These are phyloP conservation scores for Leptographium lundbergii DNA, from an alignment of 2,329 filamentous ascomycete genomes.

Conservation along the genomic window DNA sequence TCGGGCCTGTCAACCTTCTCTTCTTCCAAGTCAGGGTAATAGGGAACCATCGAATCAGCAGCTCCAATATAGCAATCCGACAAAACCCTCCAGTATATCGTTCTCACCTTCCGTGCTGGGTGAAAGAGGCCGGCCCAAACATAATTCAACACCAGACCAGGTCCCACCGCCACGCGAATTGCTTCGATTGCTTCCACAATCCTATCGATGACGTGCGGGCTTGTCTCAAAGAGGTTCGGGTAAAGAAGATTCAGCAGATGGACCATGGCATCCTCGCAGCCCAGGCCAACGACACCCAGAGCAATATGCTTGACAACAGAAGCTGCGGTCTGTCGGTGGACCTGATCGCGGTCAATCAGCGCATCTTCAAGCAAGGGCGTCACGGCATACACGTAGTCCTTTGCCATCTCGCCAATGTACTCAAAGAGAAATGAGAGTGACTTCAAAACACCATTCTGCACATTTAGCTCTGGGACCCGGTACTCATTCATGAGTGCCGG, in stretches of 20 bases:
- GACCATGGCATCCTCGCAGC: slow-evolving; percentile 97
- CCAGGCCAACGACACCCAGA: slow-evolving; percentile 90
- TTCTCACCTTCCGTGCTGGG: slow-evolving; percentile 84
- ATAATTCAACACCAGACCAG: slow-evolving; percentile 91
- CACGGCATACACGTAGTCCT: slow-evolving; percentile 98
- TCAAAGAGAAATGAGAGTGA: slow-evolving; percentile 95
- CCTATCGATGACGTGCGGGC: slow-evolving; percentile 93
- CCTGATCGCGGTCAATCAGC: slow-evolving; percentile 93
- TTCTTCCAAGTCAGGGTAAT: slow-evolving; percentile 79
- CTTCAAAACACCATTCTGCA: slow-evolving; percentile 97
- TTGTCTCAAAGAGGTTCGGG: slow-evolving; percentile 95
- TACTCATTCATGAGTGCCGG: slow-evolving; percentile 99
- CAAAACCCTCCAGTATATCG: slow-evolving; percentile 92
- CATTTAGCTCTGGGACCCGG: slow-evolving; percentile 92
- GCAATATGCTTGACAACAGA: slow-evolving; percentile 97
- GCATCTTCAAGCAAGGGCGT: slow-evolving; percentile 93
- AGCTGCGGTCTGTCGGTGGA: slow-evolving; percentile 92
- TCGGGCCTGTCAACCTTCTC: slow-evolving; percentile 69
- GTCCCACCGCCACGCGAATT: slow-evolving; percentile 83
- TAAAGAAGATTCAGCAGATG: slow-evolving; percentile 93
- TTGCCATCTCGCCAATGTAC: slow-evolving; percentile 99
- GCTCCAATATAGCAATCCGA: slow-evolving; percentile 93
- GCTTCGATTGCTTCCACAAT: slow-evolving; percentile 97
- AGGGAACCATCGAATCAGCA: slow-evolving; percentile 91
- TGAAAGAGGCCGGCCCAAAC: slow-evolving; percentile 97